These are phyloP conservation scores for Coniella vitis DNA, from an alignment of 2,329 filamentous ascomycete genomes.

Conservation along the genomic window DNA sequence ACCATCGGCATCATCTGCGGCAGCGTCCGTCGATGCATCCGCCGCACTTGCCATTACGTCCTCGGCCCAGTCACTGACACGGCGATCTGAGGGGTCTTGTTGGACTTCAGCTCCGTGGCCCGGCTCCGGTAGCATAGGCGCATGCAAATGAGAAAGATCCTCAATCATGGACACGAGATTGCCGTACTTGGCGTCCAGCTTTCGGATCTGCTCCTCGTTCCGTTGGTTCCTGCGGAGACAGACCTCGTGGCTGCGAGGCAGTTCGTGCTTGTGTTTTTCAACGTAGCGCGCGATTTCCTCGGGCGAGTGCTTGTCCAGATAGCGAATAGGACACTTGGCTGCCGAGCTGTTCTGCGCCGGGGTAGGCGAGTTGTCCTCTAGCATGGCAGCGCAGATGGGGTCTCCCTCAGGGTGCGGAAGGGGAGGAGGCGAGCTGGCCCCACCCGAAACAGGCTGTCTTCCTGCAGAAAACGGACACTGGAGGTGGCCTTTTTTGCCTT, in stretches of 20 bases:
- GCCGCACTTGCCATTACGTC: conserved; percentile 55
- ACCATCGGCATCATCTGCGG: conserved; percentile 29
- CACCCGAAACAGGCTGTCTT: conserved; percentile 24
- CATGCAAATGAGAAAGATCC: conserved; percentile 78
- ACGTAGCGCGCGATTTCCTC: conserved; percentile 92
- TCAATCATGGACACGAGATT: conserved; percentile 92
- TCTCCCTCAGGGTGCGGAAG: conserved; percentile 46
- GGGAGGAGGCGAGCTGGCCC: conserved; percentile 18
- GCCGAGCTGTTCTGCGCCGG: conserved; percentile 42
- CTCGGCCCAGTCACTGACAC: conserved; percentile 82
- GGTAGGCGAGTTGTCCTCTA: conserved; percentile 51
- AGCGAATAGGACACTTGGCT: conserved; percentile 82
- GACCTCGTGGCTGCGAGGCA: conserved; percentile 87
- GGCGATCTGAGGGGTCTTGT: conserved; percentile 50
- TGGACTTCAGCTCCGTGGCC: conserved; percentile 37
- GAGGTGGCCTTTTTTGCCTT: conserved; percentile 71
- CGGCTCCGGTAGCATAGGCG: conserved; percentile 69
- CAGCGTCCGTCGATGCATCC: conserved; percentile 23
- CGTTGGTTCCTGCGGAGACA: conserved; percentile 86
- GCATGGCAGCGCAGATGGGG: conserved; percentile 59
- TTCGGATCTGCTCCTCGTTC: conserved; percentile 76
- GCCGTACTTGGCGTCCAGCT: conserved; percentile 90
- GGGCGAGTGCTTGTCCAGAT: conserved; percentile 83
- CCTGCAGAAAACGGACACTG: conserved; percentile 69
- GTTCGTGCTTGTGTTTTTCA: conserved; percentile 89